These are phyloP conservation scores for Bigelowiella natans DNA, from an alignment of 78 protist species.

Conservation along the genomic window DNA sequence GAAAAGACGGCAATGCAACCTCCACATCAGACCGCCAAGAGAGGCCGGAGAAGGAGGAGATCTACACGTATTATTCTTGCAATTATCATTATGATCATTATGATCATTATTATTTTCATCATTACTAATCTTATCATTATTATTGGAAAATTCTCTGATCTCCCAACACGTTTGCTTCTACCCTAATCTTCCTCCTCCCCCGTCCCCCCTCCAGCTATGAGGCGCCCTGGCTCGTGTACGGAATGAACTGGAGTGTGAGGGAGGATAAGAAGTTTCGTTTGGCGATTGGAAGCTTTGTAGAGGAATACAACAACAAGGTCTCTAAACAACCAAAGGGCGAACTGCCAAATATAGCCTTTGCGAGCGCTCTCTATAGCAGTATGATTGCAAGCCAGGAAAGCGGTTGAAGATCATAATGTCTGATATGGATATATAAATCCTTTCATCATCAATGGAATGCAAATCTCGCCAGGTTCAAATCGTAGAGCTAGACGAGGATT, in stretches of 20 bases:
- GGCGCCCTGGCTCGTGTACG: constrained; percentile 56
- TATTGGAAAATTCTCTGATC: not conserved
- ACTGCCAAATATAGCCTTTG: too few species aligned
- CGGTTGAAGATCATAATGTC: not conserved
- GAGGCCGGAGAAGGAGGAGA: constrained; percentile 23
- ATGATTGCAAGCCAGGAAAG: not conserved
- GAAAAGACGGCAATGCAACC: too few species aligned
- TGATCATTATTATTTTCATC: too few species aligned
- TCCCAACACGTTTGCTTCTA: too few species aligned
- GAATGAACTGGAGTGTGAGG: constrained; percentile 69
- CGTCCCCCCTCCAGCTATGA: not conserved
- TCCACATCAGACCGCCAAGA: too few species aligned
- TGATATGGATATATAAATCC: not conserved
- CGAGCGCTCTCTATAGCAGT: not conserved
- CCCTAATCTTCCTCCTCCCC: constrained; percentile 68
- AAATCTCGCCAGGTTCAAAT: not conserved
- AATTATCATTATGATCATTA: too few species aligned
- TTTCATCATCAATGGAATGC: not conserved
- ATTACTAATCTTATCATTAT: too few species aligned
- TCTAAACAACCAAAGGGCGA: too few species aligned
- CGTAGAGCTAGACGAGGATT: constrained; percentile 37
- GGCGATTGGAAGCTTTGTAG: constrained; percentile 84
- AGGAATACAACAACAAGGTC: constrained; percentile 65
- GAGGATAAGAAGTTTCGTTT: constrained; percentile 29
- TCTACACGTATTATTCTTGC: constrained; percentile 4